Percentiles rank a stretch among this genome's conserved stretches.
Evolutionary conservation across 2,329 filamentous ascomycete species (phyloP).

Genomic region (Incumbomyces lentus): DNA sequence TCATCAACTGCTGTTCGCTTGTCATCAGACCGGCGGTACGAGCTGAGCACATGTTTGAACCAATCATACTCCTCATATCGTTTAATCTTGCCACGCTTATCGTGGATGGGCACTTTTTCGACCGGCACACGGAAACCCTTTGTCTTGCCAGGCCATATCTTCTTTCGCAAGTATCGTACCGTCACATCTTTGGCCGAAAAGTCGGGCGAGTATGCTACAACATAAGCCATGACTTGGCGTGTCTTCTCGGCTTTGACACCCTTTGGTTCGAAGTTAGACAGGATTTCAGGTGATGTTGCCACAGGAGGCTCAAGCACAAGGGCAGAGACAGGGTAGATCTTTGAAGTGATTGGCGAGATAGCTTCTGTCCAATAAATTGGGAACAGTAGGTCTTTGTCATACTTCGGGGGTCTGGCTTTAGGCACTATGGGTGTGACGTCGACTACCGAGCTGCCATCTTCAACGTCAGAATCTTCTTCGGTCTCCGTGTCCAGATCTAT

Average conservation of each 20-base stretch:
- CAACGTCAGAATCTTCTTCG: constrained; percentile 43
- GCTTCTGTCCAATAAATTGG: constrained; percentile 93
- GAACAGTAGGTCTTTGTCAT: constrained; percentile 67
- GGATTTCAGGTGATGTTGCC: constrained; percentile 60
- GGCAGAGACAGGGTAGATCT: constrained; percentile 68
- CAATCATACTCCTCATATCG: constrained; percentile 73
- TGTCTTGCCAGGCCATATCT: constrained; percentile 75
- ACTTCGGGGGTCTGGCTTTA: constrained; percentile 35
- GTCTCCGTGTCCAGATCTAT: constrained; percentile 36
- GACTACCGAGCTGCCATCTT: constrained; percentile 50
- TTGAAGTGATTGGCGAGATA: constrained; percentile 68
- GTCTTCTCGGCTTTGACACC: constrained; percentile 73
- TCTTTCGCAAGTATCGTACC: constrained; percentile 73
- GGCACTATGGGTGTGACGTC: constrained; percentile 42
- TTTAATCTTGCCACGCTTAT: constrained; percentile 65
- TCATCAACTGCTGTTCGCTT: constrained; percentile 63
- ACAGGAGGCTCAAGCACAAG: constrained; percentile 56
- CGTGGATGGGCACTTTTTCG: constrained; percentile 73
- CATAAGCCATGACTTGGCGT: constrained; percentile 82
- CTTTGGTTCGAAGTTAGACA: constrained; percentile 69
- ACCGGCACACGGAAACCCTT: constrained; percentile 70
- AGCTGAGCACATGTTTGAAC: constrained; percentile 71
- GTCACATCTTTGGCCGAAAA: constrained; percentile 93
- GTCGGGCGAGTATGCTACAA: constrained; percentile 71
- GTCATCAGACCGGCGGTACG: constrained; percentile 49